phyloP scores from a whole-genome alignment of 768 basidiomycete species.

The Termitomyces heimii region DNA sequence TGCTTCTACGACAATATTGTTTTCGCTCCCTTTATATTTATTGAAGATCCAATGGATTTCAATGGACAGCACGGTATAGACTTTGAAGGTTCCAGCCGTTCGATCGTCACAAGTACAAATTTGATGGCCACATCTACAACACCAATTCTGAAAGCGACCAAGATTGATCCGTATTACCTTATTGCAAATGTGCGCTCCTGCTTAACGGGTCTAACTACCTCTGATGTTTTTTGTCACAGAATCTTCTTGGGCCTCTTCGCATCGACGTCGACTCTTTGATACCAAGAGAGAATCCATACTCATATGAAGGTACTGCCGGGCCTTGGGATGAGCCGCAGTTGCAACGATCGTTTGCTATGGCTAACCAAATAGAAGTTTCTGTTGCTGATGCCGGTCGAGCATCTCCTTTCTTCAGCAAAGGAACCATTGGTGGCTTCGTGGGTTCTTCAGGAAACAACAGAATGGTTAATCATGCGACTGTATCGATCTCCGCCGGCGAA shows the following conservation, averaged over 20 bases:
- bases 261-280: conserved; percentile 57
- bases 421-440: conserved; percentile 26
- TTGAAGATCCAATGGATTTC: conserved; percentile 82
- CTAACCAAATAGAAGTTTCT: conserved; percentile 51
- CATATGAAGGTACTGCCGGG: conserved; percentile 59
- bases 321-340: conserved; percentile 65
- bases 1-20: conserved; percentile 97
- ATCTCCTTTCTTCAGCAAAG: conserved; percentile 29
- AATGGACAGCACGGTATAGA: conserved; percentile 48
- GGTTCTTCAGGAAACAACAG: conserved; percentile 20
- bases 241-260: conserved; percentile 62
- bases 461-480: conserved; percentile 2
- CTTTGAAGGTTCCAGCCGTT: conserved; percentile 29
- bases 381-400: conserved; percentile 30
- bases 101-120: conserved; percentile 1
- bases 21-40: conserved; percentile 93
- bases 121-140: conserved; percentile 19
- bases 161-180: conserved; percentile 89
- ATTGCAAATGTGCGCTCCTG: conserved; percentile 59
- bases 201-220: background rate
- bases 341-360: conserved; percentile 56
- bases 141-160: conserved; percentile 44
- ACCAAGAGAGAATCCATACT: conserved; percentile 58
- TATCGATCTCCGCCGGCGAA: conserved; percentile 22
- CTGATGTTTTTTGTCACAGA: conserved; percentile 20